Evolutionary conservation across 1,284 basidiomycete species (phyloP).

Genomic region (Apiotrichum mycotoxinovorans): DNA sequence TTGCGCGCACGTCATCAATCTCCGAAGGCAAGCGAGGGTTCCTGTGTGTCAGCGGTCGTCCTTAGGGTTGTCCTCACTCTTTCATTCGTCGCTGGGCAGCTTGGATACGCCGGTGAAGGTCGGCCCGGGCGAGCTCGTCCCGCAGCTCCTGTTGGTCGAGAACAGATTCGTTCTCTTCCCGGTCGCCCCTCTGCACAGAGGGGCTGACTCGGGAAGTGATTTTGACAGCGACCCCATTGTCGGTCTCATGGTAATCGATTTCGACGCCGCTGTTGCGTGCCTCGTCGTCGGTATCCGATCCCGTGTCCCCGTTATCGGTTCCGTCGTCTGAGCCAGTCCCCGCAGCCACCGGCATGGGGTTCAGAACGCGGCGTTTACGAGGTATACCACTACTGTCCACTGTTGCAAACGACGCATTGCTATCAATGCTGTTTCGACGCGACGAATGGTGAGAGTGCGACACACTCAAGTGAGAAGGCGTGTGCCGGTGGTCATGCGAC

Average conservation of each 20-base stretch:
- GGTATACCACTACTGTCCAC: neutral
- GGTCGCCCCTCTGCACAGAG: neutral
- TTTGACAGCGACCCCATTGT: neutral
- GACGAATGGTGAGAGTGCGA: neutral
- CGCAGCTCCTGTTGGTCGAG: neutral
- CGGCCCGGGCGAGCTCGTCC: neutral
- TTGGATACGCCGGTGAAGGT: neutral
- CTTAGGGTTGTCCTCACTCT: neutral
- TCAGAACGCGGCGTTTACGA: conserved; percentile 1
- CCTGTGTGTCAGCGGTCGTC: neutral
- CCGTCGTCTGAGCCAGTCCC: neutral
- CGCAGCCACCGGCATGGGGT: neutral
- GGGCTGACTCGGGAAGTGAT: neutral
- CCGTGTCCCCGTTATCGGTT: no score
- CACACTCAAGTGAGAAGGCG: neutral
- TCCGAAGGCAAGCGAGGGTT: conserved; percentile 5
- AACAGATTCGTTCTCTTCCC: no score
- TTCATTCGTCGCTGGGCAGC: neutral
- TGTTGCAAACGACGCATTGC: neutral
- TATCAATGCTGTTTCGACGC: neutral
- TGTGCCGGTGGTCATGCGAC: neutral
- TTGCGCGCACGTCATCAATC: neutral
- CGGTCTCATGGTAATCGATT: neutral
- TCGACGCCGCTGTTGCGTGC: neutral
- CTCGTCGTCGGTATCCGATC: neutral